phyloP scores from a whole-genome alignment of 805 yeast genomes.

The Zygosaccharomyces bailii region DNA sequence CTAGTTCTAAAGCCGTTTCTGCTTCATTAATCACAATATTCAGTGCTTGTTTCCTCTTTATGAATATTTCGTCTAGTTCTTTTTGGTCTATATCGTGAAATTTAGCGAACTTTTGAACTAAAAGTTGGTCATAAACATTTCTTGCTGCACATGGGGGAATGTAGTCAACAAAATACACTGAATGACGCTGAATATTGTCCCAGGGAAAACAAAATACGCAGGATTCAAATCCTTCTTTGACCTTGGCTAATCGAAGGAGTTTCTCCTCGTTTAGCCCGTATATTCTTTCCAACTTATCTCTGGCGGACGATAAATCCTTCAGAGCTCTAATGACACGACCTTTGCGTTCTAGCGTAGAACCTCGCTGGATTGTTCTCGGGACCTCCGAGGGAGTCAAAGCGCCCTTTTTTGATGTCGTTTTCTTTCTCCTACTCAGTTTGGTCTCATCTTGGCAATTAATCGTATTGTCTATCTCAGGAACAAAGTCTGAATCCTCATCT shows the following conservation, averaged over 20 bases:
- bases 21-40: slow-evolving; percentile 22
- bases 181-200: slow-evolving; percentile 25
- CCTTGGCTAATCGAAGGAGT: slow-evolving; percentile 41
- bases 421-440: slow-evolving; percentile 12
- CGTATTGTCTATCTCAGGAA: slow-evolving; percentile 12
- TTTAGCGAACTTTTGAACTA: slow-evolving; percentile 12
- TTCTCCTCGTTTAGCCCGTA: slow-evolving; percentile 50
- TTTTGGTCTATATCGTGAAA: slow-evolving; percentile 20
- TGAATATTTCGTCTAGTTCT: slow-evolving; percentile 30
- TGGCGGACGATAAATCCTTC: slow-evolving; percentile 38
- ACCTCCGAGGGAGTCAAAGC: background rate
- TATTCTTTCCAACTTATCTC: slow-evolving; percentile 42
- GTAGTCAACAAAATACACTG: slow-evolving; percentile 24
- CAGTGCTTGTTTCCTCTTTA: slow-evolving; percentile 18
- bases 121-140: slow-evolving; percentile 1
- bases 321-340: slow-evolving; percentile 27
- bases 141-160: slow-evolving; percentile 18
- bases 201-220: slow-evolving; percentile 44
- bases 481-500: slow-evolving; percentile 19
- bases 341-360: slow-evolving; percentile 22
- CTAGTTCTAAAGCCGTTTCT: slow-evolving; percentile 19
- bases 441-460: slow-evolving; percentile 3
- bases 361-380: slow-evolving; percentile 7
- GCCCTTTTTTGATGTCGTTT: slow-evolving; percentile 6
- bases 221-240: slow-evolving; percentile 50